Conservation (phyloP, 768 basidiomycete species). For the Melanogaster broomeanus region DNA sequence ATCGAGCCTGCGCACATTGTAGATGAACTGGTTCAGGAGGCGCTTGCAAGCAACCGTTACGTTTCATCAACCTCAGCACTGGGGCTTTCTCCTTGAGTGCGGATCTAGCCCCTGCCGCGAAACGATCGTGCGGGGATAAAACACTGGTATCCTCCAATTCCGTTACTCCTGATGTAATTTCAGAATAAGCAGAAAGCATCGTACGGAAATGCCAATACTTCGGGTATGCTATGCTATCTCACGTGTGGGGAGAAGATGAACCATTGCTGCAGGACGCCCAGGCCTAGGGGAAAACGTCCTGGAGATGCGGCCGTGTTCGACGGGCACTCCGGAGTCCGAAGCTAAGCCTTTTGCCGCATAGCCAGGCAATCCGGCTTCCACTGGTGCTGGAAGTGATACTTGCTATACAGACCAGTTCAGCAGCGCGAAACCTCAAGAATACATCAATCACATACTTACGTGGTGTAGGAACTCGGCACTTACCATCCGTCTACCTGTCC, state of each 20-base stretch:
- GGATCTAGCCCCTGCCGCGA: constrained; percentile 20
- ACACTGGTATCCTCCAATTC: constrained; percentile 11
- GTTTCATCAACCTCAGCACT: constrained; percentile 20
- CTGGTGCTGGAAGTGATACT: constrained; percentile 34
- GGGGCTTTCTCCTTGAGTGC: constrained; percentile 18
- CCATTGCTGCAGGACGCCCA: constrained; percentile 22
- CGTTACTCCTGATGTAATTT: constrained; percentile 6
- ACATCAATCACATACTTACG: constrained; percentile 34
- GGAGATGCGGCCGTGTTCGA: constrained; percentile 16
- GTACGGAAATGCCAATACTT: constrained; percentile 24
- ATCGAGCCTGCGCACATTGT: constrained; percentile 9
- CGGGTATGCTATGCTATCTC: constrained; percentile 29
- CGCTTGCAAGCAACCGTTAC: constrained; percentile 21
- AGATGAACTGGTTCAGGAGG: constrained; percentile 19
- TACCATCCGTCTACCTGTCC: constrained; percentile 30
- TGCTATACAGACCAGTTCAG: constrained; percentile 32
- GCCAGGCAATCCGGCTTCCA: constrained; percentile 17
- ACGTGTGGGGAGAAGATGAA: constrained; percentile 30
- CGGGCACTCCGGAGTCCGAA: constrained; percentile 21
- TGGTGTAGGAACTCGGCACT: constrained; percentile 33
- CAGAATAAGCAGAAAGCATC: constrained; percentile 13
- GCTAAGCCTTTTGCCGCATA: constrained; percentile 21
- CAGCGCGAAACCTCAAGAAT: constrained; percentile 31
- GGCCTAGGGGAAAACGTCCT: constrained; percentile 12
- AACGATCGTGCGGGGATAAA: constrained; percentile 10